These are phyloP conservation scores for Fusarium pseudograminearum DNA, from an alignment of 2,329 filamentous ascomycete genomes.

Conservation along the genomic window DNA sequence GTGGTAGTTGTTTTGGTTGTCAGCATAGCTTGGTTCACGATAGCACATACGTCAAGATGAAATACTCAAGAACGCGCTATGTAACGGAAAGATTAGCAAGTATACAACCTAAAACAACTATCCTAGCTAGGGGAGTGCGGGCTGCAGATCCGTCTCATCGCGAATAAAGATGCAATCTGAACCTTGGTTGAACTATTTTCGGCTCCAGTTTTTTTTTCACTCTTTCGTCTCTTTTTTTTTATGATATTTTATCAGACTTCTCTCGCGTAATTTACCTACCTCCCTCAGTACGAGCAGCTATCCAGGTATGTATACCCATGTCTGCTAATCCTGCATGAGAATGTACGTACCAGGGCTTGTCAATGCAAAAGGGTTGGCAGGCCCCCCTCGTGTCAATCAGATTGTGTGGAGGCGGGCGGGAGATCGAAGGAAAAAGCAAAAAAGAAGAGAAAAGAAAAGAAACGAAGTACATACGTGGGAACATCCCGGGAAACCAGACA, in stretches of 20 bases:
- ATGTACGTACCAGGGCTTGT: slow-evolving; percentile 24
- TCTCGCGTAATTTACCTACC: slow-evolving; percentile 16
- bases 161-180: slow-evolving; percentile 29
- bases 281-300: not conserved
- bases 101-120: slow-evolving; percentile 16
- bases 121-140: slow-evolving; percentile 31
- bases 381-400: slow-evolving; percentile 31
- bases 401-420: slow-evolving; percentile 41
- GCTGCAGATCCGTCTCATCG: slow-evolving; percentile 38
- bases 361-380: slow-evolving; percentile 20
- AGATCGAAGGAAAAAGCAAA: slow-evolving; percentile 44
- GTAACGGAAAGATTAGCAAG: slow-evolving; percentile 3
- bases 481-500: slow-evolving; percentile 15
- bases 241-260: not conserved
- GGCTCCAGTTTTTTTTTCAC: slow-evolving; percentile 5
- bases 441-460: slow-evolving; percentile 38
- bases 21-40: slow-evolving; percentile 7
- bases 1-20: not conserved
- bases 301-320: slow-evolving; percentile 5
- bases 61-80: slow-evolving; percentile 8
- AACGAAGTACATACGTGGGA: slow-evolving; percentile 14
- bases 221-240: not conserved
- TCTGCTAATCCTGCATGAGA: slow-evolving; percentile 14
- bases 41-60: slow-evolving; percentile 18
- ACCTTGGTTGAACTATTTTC: slow-evolving; percentile 15